Base-by-base conservation (phyloP, 1,284 basidiomycete species). In the Cryptococcus deneoformans region DNA sequence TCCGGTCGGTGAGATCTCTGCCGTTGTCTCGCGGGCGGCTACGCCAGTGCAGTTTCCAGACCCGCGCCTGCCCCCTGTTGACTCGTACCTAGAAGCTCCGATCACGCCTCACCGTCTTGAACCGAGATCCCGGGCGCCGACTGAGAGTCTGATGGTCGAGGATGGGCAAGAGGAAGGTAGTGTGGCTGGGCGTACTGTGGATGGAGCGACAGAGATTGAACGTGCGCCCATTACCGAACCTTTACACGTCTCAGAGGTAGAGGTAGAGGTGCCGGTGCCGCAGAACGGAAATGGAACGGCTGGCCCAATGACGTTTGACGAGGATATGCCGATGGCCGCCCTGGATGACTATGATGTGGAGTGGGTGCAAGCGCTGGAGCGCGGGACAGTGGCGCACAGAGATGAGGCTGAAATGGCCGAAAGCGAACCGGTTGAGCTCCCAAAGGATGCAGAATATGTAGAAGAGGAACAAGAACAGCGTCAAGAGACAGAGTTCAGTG, bases 1-100 rank as follows among this genome's bases (percentile, higher is more conserved):
- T 42, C 40, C 40, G 2, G n/a, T 42, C 10, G 40, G n/a, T 46
- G 24, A 44, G 43, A 12, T 36, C 54, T 5, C 57, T 57, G 1
- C 61, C 20, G 20, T 20, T 2, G 20, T 20, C 20, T 20, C 20
- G 20, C 20, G 20, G 20, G 20, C 20, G 20, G 20, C 20, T 20
- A 20, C 20, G 20, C 20, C 59, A 44, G 20, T 5, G 46, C 54
- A 11, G 39, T 46, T 8, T 50, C 58, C 1, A 42, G 57, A 43
- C 55, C 52, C 12, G 57, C 57, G 34, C 57, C 64, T 5, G 58
- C 61, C 3, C 9, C 59, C 61, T 12, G 53, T 54, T 7, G 61
- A 61, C 42, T 36, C 63, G 2, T 48, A 57, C n/a, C 24, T 61
- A 2, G 36, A 51, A 29, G 49, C 57, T 12, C 56, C 63, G 5